Base-by-base conservation (phyloP, 2,329 filamentous ascomycete species). In the Grosmannia clavigera region DNA sequence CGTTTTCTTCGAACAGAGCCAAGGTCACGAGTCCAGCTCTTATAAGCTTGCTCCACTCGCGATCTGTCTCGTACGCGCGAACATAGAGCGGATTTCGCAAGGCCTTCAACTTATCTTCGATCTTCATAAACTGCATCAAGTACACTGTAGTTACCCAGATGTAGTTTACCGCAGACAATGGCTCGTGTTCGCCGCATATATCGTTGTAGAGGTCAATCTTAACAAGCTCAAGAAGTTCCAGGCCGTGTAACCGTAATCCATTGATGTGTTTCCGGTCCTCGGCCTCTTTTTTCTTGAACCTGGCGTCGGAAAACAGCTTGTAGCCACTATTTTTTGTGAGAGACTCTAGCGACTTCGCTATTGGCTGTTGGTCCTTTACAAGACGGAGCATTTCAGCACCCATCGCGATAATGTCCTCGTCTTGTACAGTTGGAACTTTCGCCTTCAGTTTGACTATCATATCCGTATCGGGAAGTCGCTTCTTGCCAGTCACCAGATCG, bases 131-230 rank as follows among this genome's bases (percentile, higher is more conserved):
- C 0, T 66, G 33, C 3, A 64, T 40, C 53, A 71, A 55, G 12
- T 72, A 65, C 6, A 40, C 25, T 0, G 50, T 50, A 3, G 67
- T 68, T 1, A 70, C 63, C 56, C 60, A 68, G 11, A 72, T 19
- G 51, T 71, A 74, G 62, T 75, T 75, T 5, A 74, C 22, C 25
- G 67, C 66, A 0, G 68, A 72, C 1, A 71, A n/a, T 3, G 70
- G 70, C 1, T 48, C n/a, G 14, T 1, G 25, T 3, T 63, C 38
- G 29, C 70, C 67, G 53, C 65, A 67, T 7, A 74, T 61, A 56
- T 73, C 69, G 56, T 55, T 57, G 25, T 59, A 25, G 46, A 74
- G 55, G 59, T 72, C 68, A 14, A 48, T 6, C 52, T 55, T 33
- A 27, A 59, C 27, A 10, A 25, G 3, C 11, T n/a, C 40, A 14